phyloP scores from a whole-genome alignment of 805 yeast species.

The Nakazawaea populi region DNA sequence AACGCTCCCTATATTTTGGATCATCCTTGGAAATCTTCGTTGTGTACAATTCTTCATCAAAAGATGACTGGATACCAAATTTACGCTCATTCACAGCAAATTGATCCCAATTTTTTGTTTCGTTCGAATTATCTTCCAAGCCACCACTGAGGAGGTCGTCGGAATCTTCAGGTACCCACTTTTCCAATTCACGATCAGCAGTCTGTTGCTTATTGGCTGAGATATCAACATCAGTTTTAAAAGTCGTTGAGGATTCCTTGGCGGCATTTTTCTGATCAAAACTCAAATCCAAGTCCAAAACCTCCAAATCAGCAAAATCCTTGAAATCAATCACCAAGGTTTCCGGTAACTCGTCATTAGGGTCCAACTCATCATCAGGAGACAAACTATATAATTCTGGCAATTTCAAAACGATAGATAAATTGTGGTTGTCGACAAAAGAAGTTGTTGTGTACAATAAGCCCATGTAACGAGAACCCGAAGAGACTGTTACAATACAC shows the following conservation, averaged over 20 bases:
- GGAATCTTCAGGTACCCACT: constrained; percentile 74
- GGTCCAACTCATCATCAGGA: constrained; percentile 28
- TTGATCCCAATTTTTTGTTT: constrained; percentile 70
- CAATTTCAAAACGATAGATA: constrained; percentile 49
- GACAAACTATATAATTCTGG: constrained; percentile 38
- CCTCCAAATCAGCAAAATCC: constrained; percentile 46
- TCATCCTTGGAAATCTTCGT: constrained; percentile 64
- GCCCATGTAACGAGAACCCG: constrained; percentile 60
- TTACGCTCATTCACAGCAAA: constrained; percentile 84
- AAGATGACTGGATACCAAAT: constrained; percentile 82
- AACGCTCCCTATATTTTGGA: constrained; percentile 64
- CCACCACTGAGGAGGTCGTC: constrained; percentile 18
- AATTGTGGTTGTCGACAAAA: constrained; percentile 27
- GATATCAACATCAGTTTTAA: constrained; percentile 85
- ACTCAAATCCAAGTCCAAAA: constrained; percentile 31
- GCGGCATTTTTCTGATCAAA: constrained; percentile 5
- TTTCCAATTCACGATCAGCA: constrained; percentile 69
- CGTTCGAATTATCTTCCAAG: constrained; percentile 31
- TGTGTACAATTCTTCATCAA: constrained; percentile 83
- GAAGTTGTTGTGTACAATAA: constrained; percentile 43
- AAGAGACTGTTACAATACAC: constrained; percentile 51
- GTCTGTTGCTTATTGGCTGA: constrained; percentile 39
- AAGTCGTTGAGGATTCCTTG: constrained; percentile 23
- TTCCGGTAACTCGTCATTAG: constrained; percentile 31
- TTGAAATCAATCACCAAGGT: constrained; percentile 40